Conservation (phyloP, 1,139 yeast genomes). For the Candida sanyaensis region DNA sequence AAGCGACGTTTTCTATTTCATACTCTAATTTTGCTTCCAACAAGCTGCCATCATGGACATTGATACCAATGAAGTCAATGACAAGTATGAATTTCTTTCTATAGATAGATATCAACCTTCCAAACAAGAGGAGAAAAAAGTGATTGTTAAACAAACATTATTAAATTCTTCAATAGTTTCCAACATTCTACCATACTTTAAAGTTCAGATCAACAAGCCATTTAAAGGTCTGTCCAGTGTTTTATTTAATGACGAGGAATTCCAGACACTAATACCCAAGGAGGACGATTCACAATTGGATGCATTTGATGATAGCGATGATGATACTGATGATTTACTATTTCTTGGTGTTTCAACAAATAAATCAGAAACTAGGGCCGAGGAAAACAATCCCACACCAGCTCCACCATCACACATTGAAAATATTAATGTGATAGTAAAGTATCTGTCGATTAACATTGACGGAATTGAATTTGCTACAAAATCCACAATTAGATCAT, state of each 20-base stretch:
- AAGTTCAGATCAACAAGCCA: constrained; percentile 34
- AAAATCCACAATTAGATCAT: constrained; percentile 39
- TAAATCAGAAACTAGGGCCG: background rate
- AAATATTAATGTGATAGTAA: constrained; percentile 30
- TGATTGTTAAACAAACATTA: constrained; percentile 35
- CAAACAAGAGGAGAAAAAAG: constrained; percentile 5
- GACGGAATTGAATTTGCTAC: constrained; percentile 35
- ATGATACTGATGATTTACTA: constrained; percentile 22
- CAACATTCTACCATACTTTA: constrained; percentile 33
- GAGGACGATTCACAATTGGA: constrained; percentile 45
- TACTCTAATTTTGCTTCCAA: background rate
- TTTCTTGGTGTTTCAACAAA: constrained; percentile 4
- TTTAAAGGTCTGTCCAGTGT: constrained; percentile 34
- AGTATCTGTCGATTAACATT: constrained; percentile 35
- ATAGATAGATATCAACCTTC: constrained; percentile 1
- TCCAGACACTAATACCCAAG: constrained; percentile 35
- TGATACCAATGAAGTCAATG: background rate
- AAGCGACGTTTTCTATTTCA: no score
- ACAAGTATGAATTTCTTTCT: constrained; percentile 9
- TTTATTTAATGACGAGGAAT: constrained; percentile 40
- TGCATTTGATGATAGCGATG: constrained; percentile 39
- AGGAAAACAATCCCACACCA: background rate
- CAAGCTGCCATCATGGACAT: background rate
- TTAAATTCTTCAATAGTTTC: constrained; percentile 39
- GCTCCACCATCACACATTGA: constrained; percentile 7